Base-by-base conservation (phyloP, 768 basidiomycete species). In the Tulasnella sp. region DNA sequence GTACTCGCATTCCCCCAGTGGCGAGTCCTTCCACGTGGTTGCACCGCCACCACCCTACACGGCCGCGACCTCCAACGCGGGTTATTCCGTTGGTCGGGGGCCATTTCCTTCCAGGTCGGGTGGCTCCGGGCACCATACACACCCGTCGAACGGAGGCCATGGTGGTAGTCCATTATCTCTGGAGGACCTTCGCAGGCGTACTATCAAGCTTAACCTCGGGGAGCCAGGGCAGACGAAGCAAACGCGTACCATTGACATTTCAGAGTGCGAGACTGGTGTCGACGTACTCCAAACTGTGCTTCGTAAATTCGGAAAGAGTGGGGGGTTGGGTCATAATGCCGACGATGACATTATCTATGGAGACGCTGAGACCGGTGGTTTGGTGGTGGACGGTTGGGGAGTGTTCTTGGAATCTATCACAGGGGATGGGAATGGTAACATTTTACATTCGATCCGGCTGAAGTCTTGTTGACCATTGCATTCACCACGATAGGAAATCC, bases 241-340 rank as follows among this genome's bases (percentile, higher is more conserved):
- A 9, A 56, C 32, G 25, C 79, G 77, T 55, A 83, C 84, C 0
- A 80, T 98, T 59, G 83, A 93, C 65, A 82, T 91, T 12, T 78
- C 81, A 2, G 80, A 86, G 25, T 92, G 87, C 65, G 74, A 74
- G 1, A 83, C 82, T 25, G 92, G 91, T 7, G 75, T 85, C 2
- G 91, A 98, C 64, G 80, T 97, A 2, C 75, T 98, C 49, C 86
- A 89, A 62, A 82, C 84, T 63, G 92, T 87, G 1, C 72, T 99
- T 61, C 86, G 81, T 67, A 99, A 99, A 69, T 86, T 94, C 62
- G 81, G 81, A 42, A 94, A 91, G 62, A 67, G 68, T 67, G 57
- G 61, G 39, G 65, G 59, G 31, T 55, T 4, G 57, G 59, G n/a
- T 35, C n/a, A 23, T 48, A 36, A 11, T 17, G 39, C 21, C 8